phyloP scores from a whole-genome alignment of 345 rosid species.

The Lepidium sativum region DNA sequence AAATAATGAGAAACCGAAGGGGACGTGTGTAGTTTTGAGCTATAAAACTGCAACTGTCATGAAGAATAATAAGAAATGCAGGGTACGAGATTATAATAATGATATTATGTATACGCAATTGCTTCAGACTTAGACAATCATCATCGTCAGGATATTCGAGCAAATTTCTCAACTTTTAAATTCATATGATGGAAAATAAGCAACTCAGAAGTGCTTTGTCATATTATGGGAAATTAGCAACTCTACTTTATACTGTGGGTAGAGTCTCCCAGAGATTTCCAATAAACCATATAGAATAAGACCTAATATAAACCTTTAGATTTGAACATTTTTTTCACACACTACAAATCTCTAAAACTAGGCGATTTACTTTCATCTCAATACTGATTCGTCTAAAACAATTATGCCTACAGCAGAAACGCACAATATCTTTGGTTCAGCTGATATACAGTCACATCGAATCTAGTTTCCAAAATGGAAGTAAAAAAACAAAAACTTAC shows the following conservation, averaged over 20 bases:
- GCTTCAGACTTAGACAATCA: background rate
- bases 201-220: background rate
- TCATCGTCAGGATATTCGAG: too few species aligned
- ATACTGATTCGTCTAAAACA: too few species aligned
- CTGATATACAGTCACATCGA: too few species aligned
- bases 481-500: conserved; percentile 22
- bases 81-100: background rate
- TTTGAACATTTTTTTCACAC: background rate
- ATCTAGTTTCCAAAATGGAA: background rate
- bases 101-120: background rate
- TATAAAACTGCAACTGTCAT: background rate
- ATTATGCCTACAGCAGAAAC: too few species aligned
- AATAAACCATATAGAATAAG: background rate
- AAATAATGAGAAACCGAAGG: background rate
- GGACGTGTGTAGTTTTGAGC: too few species aligned
- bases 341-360: background rate
- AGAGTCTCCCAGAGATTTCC: background rate
- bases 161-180: background rate
- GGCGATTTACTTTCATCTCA: background rate
- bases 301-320: background rate
- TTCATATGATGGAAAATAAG: background rate
- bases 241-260: background rate
- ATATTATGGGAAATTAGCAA: background rate
- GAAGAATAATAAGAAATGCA: background rate
- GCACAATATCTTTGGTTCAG: too few species aligned